Percentiles rank a stretch among this genome's conserved stretches.
Conservation (phyloP, 2,329 filamentous ascomycete species). For the Hypoxylon sp. region DNA sequence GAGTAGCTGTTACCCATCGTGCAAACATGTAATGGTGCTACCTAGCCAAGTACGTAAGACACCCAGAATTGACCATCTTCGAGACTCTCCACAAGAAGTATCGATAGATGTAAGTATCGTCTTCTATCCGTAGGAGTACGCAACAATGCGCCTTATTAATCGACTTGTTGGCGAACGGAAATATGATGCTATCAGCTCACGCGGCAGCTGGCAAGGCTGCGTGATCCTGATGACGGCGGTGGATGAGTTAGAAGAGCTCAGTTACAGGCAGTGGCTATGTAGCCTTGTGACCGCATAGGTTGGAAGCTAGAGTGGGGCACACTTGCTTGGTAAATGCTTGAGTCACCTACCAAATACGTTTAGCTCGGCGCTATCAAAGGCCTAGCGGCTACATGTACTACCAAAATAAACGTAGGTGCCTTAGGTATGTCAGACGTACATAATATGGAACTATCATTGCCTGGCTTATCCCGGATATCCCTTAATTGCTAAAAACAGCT, state of each 20-base stretch:
- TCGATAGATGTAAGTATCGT: constrained; percentile 5
- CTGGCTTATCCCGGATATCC: too few species aligned
- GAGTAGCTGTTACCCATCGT: constrained; percentile 98
- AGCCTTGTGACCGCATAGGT: constrained; percentile 12
- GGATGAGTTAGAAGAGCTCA: constrained; percentile 23
- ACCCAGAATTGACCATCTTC: constrained; percentile 41
- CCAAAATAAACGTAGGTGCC: too few species aligned
- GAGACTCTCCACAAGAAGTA: constrained; percentile 19
- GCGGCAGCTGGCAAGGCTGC: constrained; percentile 31
- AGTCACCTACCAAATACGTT: not conserved
- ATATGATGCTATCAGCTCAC: constrained; percentile 28
- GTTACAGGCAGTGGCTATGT: constrained; percentile 10
- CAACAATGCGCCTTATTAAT: constrained; percentile 5
- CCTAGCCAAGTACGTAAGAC: constrained; percentile 41
- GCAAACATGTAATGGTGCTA: constrained; percentile 47
- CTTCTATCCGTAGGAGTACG: not conserved
- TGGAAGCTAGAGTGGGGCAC: constrained; percentile 13
- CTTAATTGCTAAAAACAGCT: too few species aligned
- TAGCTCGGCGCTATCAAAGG: not conserved
- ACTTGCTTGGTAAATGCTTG: not conserved
- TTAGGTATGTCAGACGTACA: too few species aligned
- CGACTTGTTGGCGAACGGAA: constrained; percentile 23
- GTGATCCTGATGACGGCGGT: constrained; percentile 34
- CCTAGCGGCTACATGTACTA: not conserved
- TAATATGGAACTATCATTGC: too few species aligned